Percentiles rank a stretch among this genome's conserved stretches.
These are phyloP conservation scores for Scutellaria baicalensis DNA, from an alignment of 257 asterid species.

Conservation along the genomic window DNA sequence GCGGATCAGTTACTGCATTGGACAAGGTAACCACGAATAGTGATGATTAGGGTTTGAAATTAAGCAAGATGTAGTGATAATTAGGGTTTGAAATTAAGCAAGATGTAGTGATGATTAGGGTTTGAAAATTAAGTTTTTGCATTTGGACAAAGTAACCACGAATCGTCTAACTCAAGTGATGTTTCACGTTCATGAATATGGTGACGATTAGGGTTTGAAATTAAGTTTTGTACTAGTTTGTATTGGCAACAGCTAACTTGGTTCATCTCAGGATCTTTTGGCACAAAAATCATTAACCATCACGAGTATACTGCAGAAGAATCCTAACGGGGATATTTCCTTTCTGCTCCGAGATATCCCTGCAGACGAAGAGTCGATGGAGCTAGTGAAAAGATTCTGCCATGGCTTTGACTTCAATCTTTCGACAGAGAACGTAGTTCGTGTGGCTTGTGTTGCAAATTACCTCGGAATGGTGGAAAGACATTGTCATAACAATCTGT, in stretches of 20 bases:
- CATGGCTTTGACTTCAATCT: conserved; percentile 52
- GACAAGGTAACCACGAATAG: too few relatives aligned
- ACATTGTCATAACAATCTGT: conserved; percentile 49
- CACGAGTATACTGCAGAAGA: conserved; percentile 30
- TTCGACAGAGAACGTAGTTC: conserved; percentile 47
- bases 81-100: too few relatives aligned
- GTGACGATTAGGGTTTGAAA: too few relatives aligned
- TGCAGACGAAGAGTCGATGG: conserved; percentile 52
- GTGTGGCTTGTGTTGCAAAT: conserved; percentile 51
- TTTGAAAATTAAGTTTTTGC: too few relatives aligned
- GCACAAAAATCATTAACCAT: conserved; percentile 56
- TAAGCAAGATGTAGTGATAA: too few relatives aligned
- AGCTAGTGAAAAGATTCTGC: conserved; percentile 72
- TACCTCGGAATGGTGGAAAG: conserved; percentile 72
- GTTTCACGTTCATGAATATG: too few relatives aligned
- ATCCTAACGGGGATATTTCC: conserved; percentile 40
- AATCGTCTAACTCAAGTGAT: too few relatives aligned
- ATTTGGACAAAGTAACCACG: too few relatives aligned
- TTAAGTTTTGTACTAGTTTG: too few relatives aligned
- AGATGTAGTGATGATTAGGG: too few relatives aligned
- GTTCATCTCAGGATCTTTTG: conserved; percentile 41
- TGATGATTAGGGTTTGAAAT: too few relatives aligned
- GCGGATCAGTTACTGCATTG: conserved; percentile 38
- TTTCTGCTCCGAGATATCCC: conserved; percentile 45
- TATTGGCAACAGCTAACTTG: neutral